Evolutionary conservation across 2,329 filamentous ascomycete species (phyloP).

Genomic region (Talaromyces funiculosus): DNA sequence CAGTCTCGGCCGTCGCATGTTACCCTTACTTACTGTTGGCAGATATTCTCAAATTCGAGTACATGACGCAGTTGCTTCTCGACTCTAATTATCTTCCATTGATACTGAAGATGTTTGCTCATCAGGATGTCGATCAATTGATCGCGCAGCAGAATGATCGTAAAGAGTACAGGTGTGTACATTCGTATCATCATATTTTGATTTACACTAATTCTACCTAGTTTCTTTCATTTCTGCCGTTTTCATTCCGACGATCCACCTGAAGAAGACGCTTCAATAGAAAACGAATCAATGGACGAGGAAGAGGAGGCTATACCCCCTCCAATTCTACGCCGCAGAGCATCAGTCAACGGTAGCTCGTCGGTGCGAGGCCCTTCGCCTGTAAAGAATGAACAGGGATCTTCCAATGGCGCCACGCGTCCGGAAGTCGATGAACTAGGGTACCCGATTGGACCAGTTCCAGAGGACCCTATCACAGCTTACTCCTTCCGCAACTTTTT

Average conservation of each 20-base stretch:
- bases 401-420: slow-evolving; percentile 28
- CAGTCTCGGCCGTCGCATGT: neutral
- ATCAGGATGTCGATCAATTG: slow-evolving; percentile 87
- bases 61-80: slow-evolving; percentile 83
- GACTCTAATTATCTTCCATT: slow-evolving; percentile 94
- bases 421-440: slow-evolving; percentile 79
- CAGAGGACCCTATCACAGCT: slow-evolving; percentile 68
- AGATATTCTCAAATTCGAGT: slow-evolving; percentile 96
- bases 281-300: slow-evolving; percentile 33
- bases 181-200: neutral
- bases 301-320: slow-evolving; percentile 77
- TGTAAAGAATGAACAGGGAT: slow-evolving; percentile 21
- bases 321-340: slow-evolving; percentile 63
- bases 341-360: slow-evolving; percentile 26
- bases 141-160: slow-evolving; percentile 81
- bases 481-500: slow-evolving; percentile 96
- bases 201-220: slow-evolving; percentile 29
- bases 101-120: slow-evolving; percentile 85
- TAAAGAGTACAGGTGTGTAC: slow-evolving; percentile 66
- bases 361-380: slow-evolving; percentile 24
- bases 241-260: slow-evolving; percentile 58
- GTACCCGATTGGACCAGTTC: slow-evolving; percentile 65
- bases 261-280: slow-evolving; percentile 28
- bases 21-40: slow-evolving; percentile 17
- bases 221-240: slow-evolving; percentile 90